Conservation (phyloP, 768 basidiomycete genomes). For the Agrocybe praecox region DNA sequence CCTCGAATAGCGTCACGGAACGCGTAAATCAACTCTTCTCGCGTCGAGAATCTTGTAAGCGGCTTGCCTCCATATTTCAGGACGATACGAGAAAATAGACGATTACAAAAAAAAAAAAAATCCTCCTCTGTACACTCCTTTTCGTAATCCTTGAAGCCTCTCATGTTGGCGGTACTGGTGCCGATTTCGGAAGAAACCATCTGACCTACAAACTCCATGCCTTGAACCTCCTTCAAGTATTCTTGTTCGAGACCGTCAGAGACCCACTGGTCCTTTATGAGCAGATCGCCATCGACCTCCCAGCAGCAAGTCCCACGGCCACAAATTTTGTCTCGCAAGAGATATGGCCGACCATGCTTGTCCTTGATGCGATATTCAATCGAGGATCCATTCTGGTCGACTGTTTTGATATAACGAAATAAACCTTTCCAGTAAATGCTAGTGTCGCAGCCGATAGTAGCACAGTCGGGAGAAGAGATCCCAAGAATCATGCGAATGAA, state of each 20-base stretch:
- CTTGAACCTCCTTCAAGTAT: slow-evolving; percentile 9
- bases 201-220: slow-evolving; percentile 18
- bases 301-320: slow-evolving; percentile 25
- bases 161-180: neutral
- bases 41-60: slow-evolving; percentile 10
- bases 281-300: slow-evolving; percentile 1
- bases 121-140: slow-evolving; percentile 1
- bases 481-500: slow-evolving; percentile 24
- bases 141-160: neutral
- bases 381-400: neutral
- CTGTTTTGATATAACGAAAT: slow-evolving; percentile 2
- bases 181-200: slow-evolving; percentile 12
- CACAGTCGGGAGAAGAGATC: slow-evolving; percentile 16
- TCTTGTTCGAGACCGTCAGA: slow-evolving; percentile 9
- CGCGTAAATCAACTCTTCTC: slow-evolving; percentile 14
- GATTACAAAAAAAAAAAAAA: neutral
- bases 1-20: slow-evolving; percentile 18
- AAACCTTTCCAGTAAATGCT: slow-evolving; percentile 19
- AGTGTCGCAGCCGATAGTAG: slow-evolving; percentile 21
- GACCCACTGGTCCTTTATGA: slow-evolving; percentile 27
- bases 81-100: neutral
- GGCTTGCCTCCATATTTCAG: slow-evolving; percentile 14
- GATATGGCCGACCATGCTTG: slow-evolving; percentile 1
- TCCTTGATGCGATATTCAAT: neutral
- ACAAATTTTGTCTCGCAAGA: slow-evolving; percentile 14